Percentiles rank a stretch among this genome's conserved stretches.
These are phyloP conservation scores for Noccaea bulbosa DNA, from an alignment of 345 rosid species.

Conservation along the genomic window DNA sequence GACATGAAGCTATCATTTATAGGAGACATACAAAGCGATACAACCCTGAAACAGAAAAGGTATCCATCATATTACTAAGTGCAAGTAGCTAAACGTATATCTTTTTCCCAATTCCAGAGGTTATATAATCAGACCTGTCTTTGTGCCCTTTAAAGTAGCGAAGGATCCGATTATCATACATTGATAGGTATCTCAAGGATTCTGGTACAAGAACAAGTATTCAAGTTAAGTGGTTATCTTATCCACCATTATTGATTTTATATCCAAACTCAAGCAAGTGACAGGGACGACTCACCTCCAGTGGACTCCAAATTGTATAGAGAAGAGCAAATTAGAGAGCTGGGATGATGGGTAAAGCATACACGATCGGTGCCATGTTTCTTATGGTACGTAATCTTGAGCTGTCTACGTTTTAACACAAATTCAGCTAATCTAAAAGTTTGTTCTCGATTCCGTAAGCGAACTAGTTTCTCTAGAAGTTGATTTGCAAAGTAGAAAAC, in stretches of 20 bases:
- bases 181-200: conserved; percentile 83
- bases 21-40: conserved; percentile 97
- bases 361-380: conserved; percentile 92
- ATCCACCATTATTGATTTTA: conserved; percentile 6
- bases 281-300: conserved; percentile 61
- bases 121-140: conserved; percentile 59
- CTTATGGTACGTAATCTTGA: conserved; percentile 94
- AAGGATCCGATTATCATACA: conserved; percentile 95
- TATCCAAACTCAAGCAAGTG: conserved; percentile 17
- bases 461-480: not conserved
- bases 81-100: conserved; percentile 6
- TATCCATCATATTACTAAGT: conserved; percentile 8
- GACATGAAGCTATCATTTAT: conserved; percentile 99
- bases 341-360: conserved; percentile 96
- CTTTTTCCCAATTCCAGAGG: not conserved
- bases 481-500: conserved; percentile 12
- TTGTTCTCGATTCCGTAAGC: not conserved
- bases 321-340: conserved; percentile 93
- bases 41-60: conserved; percentile 61
- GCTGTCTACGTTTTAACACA: conserved; percentile 55
- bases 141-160: conserved; percentile 98
- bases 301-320: conserved; percentile 69
- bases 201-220: conserved; percentile 53
- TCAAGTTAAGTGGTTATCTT: not conserved
- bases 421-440: not conserved